Evolutionary conservation across 225 moss, liverwort and hornwort genomes (phyloP).

Genomic region (Marchantia paleacea): DNA sequence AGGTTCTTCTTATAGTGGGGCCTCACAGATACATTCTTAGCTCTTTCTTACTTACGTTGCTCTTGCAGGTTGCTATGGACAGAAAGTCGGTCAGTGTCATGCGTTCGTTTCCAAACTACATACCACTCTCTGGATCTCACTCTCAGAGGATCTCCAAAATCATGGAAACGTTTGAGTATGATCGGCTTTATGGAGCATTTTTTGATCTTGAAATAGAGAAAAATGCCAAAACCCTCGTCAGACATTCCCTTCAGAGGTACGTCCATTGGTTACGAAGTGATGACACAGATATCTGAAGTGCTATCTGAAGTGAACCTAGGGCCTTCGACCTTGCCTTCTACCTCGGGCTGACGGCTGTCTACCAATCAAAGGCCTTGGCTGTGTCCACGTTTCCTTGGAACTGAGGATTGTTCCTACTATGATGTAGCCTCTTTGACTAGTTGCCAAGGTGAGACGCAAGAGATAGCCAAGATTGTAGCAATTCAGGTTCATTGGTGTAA

Average conservation of each 20-base stretch:
- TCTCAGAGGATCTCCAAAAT: slow-evolving; percentile 52
- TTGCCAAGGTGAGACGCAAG: too few species aligned
- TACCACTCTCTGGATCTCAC: slow-evolving; percentile 68
- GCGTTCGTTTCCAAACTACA: slow-evolving; percentile 80
- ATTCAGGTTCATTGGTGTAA: too few species aligned
- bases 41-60: not conserved
- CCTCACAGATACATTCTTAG: not conserved
- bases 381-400: too few species aligned
- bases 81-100: slow-evolving; percentile 73
- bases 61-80: slow-evolving; percentile 56
- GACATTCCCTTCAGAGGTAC: slow-evolving; percentile 65
- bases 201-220: slow-evolving; percentile 56
- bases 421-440: too few species aligned
- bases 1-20: not conserved
- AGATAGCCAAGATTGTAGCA: too few species aligned
- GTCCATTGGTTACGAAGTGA: slow-evolving; percentile 60
- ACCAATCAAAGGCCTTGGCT: too few species aligned
- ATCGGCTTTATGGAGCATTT: slow-evolving; percentile 74
- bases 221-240: slow-evolving; percentile 58
- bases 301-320: too few species aligned
- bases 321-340: too few species aligned
- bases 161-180: slow-evolving; percentile 53
- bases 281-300: slow-evolving; percentile 17
- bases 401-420: too few species aligned
- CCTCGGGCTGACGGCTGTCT: too few species aligned